These are phyloP conservation scores for Rhododendron griersonianum DNA, from an alignment of 148 eudicot genomes.

Conservation along the genomic window DNA sequence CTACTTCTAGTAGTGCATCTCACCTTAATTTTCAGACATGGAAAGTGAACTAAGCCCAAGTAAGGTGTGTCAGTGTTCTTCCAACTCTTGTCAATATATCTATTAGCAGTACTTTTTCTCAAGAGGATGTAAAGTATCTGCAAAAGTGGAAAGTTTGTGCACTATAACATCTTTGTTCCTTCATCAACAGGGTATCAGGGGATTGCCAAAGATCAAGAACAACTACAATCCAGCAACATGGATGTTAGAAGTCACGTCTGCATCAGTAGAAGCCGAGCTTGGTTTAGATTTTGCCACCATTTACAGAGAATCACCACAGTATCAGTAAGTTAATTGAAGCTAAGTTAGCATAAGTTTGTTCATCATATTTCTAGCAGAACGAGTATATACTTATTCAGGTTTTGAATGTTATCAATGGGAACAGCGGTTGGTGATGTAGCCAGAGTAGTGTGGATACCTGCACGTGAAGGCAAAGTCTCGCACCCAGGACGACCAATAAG, in stretches of 20 bases:
- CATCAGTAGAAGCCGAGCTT: conserved; percentile 30
- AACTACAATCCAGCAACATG: conserved; percentile 58
- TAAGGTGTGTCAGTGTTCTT: not conserved
- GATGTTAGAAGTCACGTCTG: conserved; percentile 46
- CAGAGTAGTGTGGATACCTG: not conserved
- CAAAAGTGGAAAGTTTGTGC: not conserved
- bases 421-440: not conserved
- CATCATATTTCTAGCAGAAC: not conserved
- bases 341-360: not conserved
- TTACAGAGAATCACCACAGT: conserved; percentile 32
- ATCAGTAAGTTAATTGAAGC: conserved; percentile 22
- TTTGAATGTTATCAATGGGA: not conserved
- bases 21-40: not conserved
- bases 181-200: conserved; percentile 29
- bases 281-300: conserved; percentile 29
- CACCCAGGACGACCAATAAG: not conserved
- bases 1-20: not conserved
- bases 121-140: not conserved
- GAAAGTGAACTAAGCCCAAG: not conserved
- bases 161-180: not conserved
- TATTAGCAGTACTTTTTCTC: not conserved
- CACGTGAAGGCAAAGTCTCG: too few relatives aligned
- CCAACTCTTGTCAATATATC: not conserved
- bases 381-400: not conserved
- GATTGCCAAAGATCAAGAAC: conserved; percentile 49